Evolutionary conservation across 805 yeast genomes (phyloP).

Genomic region (Cyberlindnera maclurae): DNA sequence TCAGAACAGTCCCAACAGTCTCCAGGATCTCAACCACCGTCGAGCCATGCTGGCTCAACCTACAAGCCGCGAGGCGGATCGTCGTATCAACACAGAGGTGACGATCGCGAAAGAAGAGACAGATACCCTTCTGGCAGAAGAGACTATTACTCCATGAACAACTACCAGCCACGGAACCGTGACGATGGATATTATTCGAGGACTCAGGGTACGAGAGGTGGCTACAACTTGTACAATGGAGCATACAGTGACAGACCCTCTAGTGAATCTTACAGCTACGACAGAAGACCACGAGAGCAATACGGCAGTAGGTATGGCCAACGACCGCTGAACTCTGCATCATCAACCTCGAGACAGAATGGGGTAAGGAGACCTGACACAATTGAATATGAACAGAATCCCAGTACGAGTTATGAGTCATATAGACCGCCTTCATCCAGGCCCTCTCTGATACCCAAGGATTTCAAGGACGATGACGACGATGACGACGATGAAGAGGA

Average conservation of each 20-base stretch:
- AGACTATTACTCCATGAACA: not conserved
- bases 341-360: no score
- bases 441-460: slow-evolving; percentile 23
- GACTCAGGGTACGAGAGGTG: not conserved
- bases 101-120: slow-evolving; percentile 1
- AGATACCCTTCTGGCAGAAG: slow-evolving; percentile 2
- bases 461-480: slow-evolving; percentile 18
- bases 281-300: slow-evolving; percentile 8
- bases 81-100: slow-evolving; percentile 2
- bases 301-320: slow-evolving; percentile 1
- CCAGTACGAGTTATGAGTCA: not conserved
- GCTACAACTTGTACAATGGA: slow-evolving; percentile 1
- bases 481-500: slow-evolving; percentile 21
- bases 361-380: not conserved
- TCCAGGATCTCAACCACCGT: not conserved
- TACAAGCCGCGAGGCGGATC: slow-evolving; percentile 5
- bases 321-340: no score
- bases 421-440: slow-evolving; percentile 5
- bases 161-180: slow-evolving; percentile 1
- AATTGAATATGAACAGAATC: not conserved
- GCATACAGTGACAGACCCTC: slow-evolving; percentile 4
- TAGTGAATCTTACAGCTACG: not conserved
- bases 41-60: slow-evolving; percentile 6
- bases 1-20: slow-evolving; percentile 2
- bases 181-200: slow-evolving; percentile 1